Evolutionary conservation across 2,329 filamentous ascomycete species (phyloP).

Genomic region (Ophiostoma australiae): DNA sequence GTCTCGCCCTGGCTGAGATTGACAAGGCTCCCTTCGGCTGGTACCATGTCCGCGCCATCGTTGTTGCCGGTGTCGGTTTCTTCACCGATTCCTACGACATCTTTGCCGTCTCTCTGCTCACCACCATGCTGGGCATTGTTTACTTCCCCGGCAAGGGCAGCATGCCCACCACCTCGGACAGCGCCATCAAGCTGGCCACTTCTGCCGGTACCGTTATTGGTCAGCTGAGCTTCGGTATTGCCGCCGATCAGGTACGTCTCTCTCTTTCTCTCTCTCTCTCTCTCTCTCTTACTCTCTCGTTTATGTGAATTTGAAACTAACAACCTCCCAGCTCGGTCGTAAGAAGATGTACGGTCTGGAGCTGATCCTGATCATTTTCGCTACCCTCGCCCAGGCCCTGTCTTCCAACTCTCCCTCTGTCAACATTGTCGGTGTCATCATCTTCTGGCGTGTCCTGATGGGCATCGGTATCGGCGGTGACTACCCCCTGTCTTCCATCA

Average conservation of each 20-base stretch:
- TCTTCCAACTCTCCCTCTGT: conserved; percentile 59
- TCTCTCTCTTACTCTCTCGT: too few species aligned
- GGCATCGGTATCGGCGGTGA: conserved; percentile 68
- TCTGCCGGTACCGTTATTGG: conserved; percentile 79
- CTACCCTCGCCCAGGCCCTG: conserved; percentile 67
- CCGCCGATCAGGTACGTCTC: conserved; percentile 54
- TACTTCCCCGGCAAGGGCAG: conserved; percentile 58
- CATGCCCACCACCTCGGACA: conserved; percentile 65
- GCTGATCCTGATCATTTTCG: conserved; percentile 73
- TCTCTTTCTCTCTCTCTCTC: background rate
- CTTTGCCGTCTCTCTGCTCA: conserved; percentile 70
- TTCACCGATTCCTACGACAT: conserved; percentile 79
- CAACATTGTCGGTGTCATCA: conserved; percentile 60
- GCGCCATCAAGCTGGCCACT: conserved; percentile 79
- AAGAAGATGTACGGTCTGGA: conserved; percentile 69
- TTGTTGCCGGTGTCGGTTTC: conserved; percentile 80
- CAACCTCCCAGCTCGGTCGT: conserved; percentile 28
- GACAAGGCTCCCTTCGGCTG: conserved; percentile 78
- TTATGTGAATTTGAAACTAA: background rate
- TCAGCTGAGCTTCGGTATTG: conserved; percentile 71
- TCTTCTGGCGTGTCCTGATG: conserved; percentile 80
- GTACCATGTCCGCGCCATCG: conserved; percentile 73
- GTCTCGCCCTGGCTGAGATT: conserved; percentile 74
- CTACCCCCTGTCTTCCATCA: conserved; percentile 76
- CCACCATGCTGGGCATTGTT: conserved; percentile 72